Conservation (phyloP, 495 filamentous ascomycete species). For the Lepidopterella palustris region DNA sequence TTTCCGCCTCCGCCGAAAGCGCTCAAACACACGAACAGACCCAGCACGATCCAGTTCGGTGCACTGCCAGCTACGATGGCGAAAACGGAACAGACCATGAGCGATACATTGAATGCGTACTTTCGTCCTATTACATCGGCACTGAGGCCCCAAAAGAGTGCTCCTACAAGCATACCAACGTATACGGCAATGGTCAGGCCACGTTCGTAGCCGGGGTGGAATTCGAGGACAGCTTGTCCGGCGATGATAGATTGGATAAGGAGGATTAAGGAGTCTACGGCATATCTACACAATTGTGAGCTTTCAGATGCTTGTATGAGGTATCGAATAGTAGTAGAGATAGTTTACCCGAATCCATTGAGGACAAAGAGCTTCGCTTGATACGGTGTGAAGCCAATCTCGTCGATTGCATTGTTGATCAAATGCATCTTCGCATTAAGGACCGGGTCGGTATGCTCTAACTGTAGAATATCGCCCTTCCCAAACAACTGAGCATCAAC, state of each 20-base stretch:
- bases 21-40: constrained; percentile 42
- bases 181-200: constrained; percentile 59
- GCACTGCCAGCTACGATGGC: constrained; percentile 45
- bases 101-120: constrained; percentile 48
- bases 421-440: constrained; percentile 62
- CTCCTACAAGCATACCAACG: constrained; percentile 46
- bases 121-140: constrained; percentile 51
- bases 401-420: constrained; percentile 66
- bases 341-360: constrained; percentile 64
- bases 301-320: neutral
- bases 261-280: constrained; percentile 62
- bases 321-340: neutral
- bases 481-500: constrained; percentile 5
- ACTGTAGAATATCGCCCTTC: constrained; percentile 33
- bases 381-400: constrained; percentile 63
- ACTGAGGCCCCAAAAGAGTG: constrained; percentile 49
- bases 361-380: constrained; percentile 63
- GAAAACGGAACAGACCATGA: constrained; percentile 46
- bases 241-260: constrained; percentile 63
- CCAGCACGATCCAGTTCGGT: constrained; percentile 46
- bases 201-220: constrained; percentile 47
- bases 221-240: constrained; percentile 50
- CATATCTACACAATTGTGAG: constrained; percentile 43
- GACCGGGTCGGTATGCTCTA: constrained; percentile 51
- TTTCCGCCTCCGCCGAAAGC: constrained; percentile 59